phyloP scores from a whole-genome alignment of 2,329 filamentous ascomycete species.

The Aspergillus hortae region DNA sequence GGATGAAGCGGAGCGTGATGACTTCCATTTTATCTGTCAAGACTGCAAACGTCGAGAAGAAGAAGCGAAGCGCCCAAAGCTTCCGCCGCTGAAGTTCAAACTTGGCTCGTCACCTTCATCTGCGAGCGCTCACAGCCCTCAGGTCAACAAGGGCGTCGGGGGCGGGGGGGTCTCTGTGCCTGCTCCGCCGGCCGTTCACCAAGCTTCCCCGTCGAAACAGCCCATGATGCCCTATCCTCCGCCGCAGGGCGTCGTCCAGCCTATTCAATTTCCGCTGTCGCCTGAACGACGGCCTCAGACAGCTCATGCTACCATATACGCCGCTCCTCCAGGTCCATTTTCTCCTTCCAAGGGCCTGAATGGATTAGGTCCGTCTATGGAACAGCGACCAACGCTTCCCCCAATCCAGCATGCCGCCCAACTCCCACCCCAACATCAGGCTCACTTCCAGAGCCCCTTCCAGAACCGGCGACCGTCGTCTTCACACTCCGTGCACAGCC shows the following conservation, averaged over 20 bases:
- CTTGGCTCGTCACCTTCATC: constrained; percentile 48
- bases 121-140: constrained; percentile 12
- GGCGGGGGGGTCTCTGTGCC: constrained; percentile 16
- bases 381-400: constrained; percentile 24
- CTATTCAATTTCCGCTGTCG: constrained; percentile 20
- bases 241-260: constrained; percentile 9
- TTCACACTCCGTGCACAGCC: constrained; percentile 36
- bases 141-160: no score
- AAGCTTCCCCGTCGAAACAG: constrained; percentile 18
- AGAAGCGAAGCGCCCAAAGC: constrained; percentile 59
- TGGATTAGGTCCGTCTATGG: constrained; percentile 23
- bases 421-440: constrained; percentile 22
- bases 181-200: constrained; percentile 23
- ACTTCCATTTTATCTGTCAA: constrained; percentile 82
- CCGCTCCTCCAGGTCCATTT: constrained; percentile 27
- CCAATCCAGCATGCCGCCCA: constrained; percentile 27
- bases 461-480: constrained; percentile 38
- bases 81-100: constrained; percentile 59
- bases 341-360: constrained; percentile 32
- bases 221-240: constrained; percentile 13
- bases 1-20: constrained; percentile 73
- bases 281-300: constrained; percentile 30
- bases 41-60: constrained; percentile 70
- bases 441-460: constrained; percentile 24
- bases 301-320: constrained; percentile 19